Percentiles rank a stretch among this genome's conserved stretches.
Evolutionary conservation across 148 eudicot genomes (phyloP).

Genomic region (Limonium bicolor): DNA sequence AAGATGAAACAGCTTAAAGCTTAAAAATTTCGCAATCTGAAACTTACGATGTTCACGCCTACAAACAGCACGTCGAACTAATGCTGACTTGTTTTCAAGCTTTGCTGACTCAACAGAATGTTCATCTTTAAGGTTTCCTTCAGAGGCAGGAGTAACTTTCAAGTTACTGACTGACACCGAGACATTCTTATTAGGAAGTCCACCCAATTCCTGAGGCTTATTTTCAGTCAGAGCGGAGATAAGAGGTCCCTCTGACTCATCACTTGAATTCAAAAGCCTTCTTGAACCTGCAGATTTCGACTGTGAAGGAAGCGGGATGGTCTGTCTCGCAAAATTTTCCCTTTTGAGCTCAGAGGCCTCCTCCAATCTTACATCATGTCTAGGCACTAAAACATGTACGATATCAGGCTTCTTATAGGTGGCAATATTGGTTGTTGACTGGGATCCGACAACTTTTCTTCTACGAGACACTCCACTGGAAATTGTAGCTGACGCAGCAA

Average conservation of each 20-base stretch:
- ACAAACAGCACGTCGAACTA: slow-evolving; percentile 29
- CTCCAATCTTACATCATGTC: slow-evolving; percentile 53
- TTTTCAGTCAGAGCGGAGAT: slow-evolving; percentile 26
- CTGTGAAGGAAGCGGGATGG: slow-evolving; percentile 32
- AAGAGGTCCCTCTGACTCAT: slow-evolving; percentile 39
- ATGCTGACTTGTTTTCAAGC: slow-evolving; percentile 24
- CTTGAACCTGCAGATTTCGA: slow-evolving; percentile 39
- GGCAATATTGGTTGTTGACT: slow-evolving; percentile 30
- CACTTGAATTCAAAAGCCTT: slow-evolving; percentile 33
- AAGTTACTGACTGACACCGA: slow-evolving; percentile 31
- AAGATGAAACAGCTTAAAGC: neutral
- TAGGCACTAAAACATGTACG: slow-evolving; percentile 63
- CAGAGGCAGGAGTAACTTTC: slow-evolving; percentile 25
- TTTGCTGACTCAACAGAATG: slow-evolving; percentile 25
- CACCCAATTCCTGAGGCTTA: slow-evolving; percentile 26
- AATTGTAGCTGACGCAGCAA: slow-evolving; percentile 24
- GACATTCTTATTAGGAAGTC: slow-evolving; percentile 25
- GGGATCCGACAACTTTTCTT: slow-evolving; percentile 43
- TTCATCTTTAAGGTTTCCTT: slow-evolving; percentile 38
- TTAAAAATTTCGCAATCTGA: neutral
- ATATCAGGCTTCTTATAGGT: slow-evolving; percentile 42
- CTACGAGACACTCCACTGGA: slow-evolving; percentile 29
- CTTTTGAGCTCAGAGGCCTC: slow-evolving; percentile 53
- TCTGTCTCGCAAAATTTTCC: slow-evolving; percentile 45
- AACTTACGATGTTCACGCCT: slow-evolving; percentile 61